Evolutionary conservation across 2,329 filamentous ascomycete genomes (phyloP).

Genomic region (Talaromyces albobiverticillius): DNA sequence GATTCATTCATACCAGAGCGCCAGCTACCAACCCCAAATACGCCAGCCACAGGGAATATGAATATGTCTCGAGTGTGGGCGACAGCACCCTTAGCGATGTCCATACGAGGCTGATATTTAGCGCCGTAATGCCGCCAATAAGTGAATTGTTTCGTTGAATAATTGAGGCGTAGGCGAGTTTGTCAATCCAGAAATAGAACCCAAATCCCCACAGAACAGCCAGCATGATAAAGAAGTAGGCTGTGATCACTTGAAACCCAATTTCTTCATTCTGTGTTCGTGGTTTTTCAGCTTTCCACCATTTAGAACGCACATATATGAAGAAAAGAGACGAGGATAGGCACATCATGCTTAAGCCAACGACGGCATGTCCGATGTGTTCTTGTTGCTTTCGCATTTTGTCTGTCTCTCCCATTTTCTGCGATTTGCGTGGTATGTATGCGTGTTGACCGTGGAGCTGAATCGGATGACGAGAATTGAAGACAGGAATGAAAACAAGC

Average conservation of each 20-base stretch:
- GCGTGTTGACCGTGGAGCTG: too few relatives aligned
- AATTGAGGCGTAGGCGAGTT: neutral
- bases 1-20: too few relatives aligned
- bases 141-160: constrained; percentile 3
- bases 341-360: neutral
- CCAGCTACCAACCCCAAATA: too few relatives aligned
- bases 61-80: too few relatives aligned
- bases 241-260: neutral
- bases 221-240: neutral
- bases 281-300: neutral
- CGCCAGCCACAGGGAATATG: too few relatives aligned
- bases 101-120: neutral
- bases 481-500: too few relatives aligned
- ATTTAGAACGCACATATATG: neutral
- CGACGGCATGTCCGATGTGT: neutral
- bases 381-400: neutral
- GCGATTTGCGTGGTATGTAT: too few relatives aligned
- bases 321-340: neutral
- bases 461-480: too few relatives aligned
- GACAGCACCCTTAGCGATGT: too few relatives aligned
- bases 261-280: neutral
- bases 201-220: neutral
- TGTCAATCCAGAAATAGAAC: neutral
- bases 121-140: neutral
- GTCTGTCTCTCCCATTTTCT: too few relatives aligned